A percentile compares a stretch with the other conserved stretches of the same genome.
phyloP scores from a whole-genome alignment of 495 filamentous ascomycete species.

The Margaritispora aquatica region DNA sequence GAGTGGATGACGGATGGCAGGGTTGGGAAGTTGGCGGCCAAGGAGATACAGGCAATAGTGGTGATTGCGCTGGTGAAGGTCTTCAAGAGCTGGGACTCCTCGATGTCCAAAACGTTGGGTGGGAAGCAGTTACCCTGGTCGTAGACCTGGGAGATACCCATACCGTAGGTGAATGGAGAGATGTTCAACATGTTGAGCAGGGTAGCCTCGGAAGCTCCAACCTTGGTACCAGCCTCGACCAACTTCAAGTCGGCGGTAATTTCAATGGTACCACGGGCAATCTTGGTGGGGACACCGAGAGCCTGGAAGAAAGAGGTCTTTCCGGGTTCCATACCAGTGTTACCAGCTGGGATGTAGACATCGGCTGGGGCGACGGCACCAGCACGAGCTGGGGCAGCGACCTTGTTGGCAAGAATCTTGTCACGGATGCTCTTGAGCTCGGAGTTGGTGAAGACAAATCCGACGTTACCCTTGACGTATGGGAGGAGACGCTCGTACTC shows the following conservation, averaged over 20 bases:
- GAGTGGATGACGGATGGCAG: conserved; percentile 96
- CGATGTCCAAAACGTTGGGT: conserved; percentile 80
- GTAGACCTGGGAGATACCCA: conserved; percentile 93
- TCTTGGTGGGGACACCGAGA: conserved; percentile 99
- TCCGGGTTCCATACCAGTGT: conserved; percentile 99
- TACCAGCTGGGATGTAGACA: conserved; percentile 89
- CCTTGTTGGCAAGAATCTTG: conserved; percentile 93
- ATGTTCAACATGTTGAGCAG: conserved; percentile 99
- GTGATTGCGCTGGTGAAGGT: conserved; percentile 73
- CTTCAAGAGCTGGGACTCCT: conserved; percentile 85
- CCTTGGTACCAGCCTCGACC: conserved; percentile 85
- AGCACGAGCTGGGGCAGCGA: conserved; percentile 93
- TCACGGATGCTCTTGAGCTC: conserved; percentile 88
- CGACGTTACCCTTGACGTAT: conserved; percentile 93
- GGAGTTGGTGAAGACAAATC: conserved; percentile 98
- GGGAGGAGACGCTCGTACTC: conserved; percentile 97
- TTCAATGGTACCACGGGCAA: conserved; percentile 99
- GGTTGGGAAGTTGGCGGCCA: conserved; percentile 90
- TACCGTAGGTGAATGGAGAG: conserved; percentile 99
- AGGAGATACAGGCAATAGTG: conserved; percentile 83
- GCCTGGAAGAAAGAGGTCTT: conserved; percentile 99
- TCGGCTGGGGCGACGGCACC: conserved; percentile 90
- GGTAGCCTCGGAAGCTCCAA: conserved; percentile 97
- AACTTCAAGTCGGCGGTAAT: conserved; percentile 98
- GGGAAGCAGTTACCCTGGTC: conserved; percentile 89